Conservation (phyloP, 768 basidiomycete species). For the Glaciozyma martinii region DNA sequence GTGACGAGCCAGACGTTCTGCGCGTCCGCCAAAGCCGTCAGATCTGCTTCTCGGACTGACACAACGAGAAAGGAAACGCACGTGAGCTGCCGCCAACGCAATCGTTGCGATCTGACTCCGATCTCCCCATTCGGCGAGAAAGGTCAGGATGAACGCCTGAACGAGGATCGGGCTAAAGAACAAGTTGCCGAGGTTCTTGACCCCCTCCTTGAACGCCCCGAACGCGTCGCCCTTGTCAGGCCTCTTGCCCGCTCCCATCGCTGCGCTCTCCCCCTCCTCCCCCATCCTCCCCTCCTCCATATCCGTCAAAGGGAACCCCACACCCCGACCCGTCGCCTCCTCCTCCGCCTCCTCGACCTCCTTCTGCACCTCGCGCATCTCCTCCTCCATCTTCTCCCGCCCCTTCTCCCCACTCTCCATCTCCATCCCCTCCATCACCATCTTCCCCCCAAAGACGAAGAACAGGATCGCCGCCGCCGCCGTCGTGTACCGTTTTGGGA, state of each 20-base stretch:
- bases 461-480: slow-evolving; percentile 70
- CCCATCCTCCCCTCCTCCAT: slow-evolving; percentile 57
- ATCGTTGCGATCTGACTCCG: slow-evolving; percentile 95
- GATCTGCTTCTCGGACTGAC: not conserved
- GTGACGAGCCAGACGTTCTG: slow-evolving; percentile 90
- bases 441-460: slow-evolving; percentile 78
- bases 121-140: slow-evolving; percentile 98
- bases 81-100: slow-evolving; percentile 88
- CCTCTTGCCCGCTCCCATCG: not conserved
- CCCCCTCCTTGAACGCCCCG: slow-evolving; percentile 49
- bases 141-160: slow-evolving; percentile 86
- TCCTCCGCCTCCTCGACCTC: slow-evolving; percentile 74
- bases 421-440: slow-evolving; percentile 71
- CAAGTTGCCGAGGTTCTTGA: slow-evolving; percentile 54
- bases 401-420: slow-evolving; percentile 58
- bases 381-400: slow-evolving; percentile 75
- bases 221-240: slow-evolving; percentile 23
- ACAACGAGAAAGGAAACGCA: slow-evolving; percentile 42
- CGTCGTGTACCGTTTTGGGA: slow-evolving; percentile 64
- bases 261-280: not conserved
- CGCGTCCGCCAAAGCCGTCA: slow-evolving; percentile 6
- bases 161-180: slow-evolving; percentile 87
- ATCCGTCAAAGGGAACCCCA: slow-evolving; percentile 50
- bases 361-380: slow-evolving; percentile 91
- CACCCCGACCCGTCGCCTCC: slow-evolving; percentile 42